Base-by-base conservation (phyloP, 495 filamentous ascomycete genomes). In the Xylaria intraflava region DNA sequence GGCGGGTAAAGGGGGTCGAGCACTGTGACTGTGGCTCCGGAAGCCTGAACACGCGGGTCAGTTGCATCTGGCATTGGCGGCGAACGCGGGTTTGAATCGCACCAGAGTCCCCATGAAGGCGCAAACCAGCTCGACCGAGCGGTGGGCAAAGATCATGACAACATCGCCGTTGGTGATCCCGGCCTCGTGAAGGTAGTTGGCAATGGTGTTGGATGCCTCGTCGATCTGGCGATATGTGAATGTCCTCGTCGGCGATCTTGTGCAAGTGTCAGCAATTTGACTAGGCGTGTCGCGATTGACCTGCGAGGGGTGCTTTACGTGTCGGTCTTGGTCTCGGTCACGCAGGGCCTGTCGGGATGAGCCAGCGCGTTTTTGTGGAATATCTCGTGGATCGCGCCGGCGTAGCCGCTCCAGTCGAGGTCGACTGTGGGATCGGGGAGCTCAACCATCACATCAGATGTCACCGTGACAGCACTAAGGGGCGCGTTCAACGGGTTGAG, bases 161-260 rank as follows among this genome's bases (percentile, higher is more conserved):
- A 95, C 90, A 46, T 96, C 91, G 17, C 88, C 90, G 45, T 82
- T 73, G 42, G 84, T 74, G 49, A 90, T 72, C 23, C 90, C 90
- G 52, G 79, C 74, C 16, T 81, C 70, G 38, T 88, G 76, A 17
- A 96, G 73, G 61, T 92, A 78, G 68, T 93, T 85, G 10, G 86
- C 85, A 7, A 96, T 69, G 11, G 82, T 75, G 62, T 94, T 93
- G n/a, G 87, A 84, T 0, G 85, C 85, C 67, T 94, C 83, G 64
- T 90, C 82, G 55, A 98, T 95, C 62, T 96, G 89, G 52, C 72
- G 70, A 69, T 98, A 98, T 2, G 86, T 95, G 64, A 95, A 97
- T 26, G 85, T 75, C 1, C 78, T 73, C 1, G 65, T 78, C 20
- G 71, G 76, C 5, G 82, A 83, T 38, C n/a, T n/a, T n/a, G n/a